phyloP scores from a whole-genome alignment of 2,329 filamentous ascomycete species.

The Curvularia lunata region DNA sequence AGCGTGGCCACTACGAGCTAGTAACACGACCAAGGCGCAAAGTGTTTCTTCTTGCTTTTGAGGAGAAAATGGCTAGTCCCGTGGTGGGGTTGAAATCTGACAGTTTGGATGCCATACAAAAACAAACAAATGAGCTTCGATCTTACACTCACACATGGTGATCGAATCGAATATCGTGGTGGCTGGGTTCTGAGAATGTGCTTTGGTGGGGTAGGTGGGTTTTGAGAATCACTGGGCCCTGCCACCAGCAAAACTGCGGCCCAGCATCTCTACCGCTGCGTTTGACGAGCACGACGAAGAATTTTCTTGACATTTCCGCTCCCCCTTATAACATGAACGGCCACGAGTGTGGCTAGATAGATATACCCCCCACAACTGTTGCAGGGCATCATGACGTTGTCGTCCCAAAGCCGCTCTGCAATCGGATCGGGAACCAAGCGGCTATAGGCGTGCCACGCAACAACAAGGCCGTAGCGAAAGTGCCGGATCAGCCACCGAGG shows the following conservation, averaged over 20 bases:
- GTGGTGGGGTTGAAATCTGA: neutral
- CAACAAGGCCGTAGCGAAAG: conserved; percentile 11
- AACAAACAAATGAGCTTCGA: neutral
- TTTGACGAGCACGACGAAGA: neutral
- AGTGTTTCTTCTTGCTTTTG: neutral
- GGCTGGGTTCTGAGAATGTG: neutral
- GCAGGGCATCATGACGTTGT: conserved; percentile 1
- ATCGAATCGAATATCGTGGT: neutral
- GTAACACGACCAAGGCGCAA: neutral
- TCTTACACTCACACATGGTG: neutral
- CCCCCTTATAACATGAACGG: neutral
- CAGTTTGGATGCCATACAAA: neutral
- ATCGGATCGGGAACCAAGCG: conserved; percentile 8
- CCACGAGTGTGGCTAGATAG: neutral
- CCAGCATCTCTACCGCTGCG: neutral
- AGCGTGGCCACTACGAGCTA: neutral
- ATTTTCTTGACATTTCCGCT: neutral
- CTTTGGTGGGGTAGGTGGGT: neutral
- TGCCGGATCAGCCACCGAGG: conserved; percentile 12
- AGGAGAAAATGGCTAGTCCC: neutral
- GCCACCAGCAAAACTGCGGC: no score
- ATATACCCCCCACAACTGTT: neutral
- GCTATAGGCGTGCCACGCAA: conserved; percentile 1
- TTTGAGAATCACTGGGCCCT: neutral
- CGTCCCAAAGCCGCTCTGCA: conserved; percentile 1